Conservation (phyloP, 2,329 filamentous ascomycete species). For the Aciculosporium take region DNA sequence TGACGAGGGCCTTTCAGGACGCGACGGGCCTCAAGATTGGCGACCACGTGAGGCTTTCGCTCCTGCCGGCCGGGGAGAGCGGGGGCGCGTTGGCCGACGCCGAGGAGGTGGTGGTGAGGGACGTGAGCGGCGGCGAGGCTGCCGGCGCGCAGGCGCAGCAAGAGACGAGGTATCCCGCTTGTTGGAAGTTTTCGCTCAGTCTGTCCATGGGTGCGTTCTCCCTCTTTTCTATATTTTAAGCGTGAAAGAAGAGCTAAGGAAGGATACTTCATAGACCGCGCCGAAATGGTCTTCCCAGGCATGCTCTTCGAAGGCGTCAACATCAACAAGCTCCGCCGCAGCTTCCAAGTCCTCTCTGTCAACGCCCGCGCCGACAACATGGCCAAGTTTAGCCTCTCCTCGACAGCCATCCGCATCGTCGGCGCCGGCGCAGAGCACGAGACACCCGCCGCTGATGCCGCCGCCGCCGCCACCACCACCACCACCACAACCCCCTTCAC, state of each 20-base stretch:
- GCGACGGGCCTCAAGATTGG: conserved; percentile 58
- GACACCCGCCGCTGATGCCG: conserved; percentile 3
- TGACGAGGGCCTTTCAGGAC: conserved; percentile 60
- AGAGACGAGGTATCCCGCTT: conserved; percentile 14
- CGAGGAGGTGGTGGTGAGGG: conserved; percentile 43
- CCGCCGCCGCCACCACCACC: not conserved
- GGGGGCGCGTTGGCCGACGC: conserved; percentile 46
- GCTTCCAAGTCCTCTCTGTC: conserved; percentile 44
- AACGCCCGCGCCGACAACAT: conserved; percentile 31
- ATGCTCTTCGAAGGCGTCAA: conserved; percentile 52
- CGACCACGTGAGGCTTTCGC: conserved; percentile 46
- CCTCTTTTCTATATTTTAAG: not conserved
- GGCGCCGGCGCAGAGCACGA: conserved; percentile 15
- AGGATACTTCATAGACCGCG: conserved; percentile 28
- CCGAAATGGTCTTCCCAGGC: conserved; percentile 56
- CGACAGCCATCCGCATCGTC: conserved; percentile 25
- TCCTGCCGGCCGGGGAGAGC: conserved; percentile 38
- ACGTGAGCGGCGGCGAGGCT: conserved; percentile 32
- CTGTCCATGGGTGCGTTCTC: conserved; percentile 18
- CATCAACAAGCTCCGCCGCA: conserved; percentile 17
- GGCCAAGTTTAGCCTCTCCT: conserved; percentile 27
- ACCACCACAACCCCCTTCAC: conserved; percentile 6
- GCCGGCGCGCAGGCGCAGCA: conserved; percentile 19
- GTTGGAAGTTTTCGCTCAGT: conserved; percentile 24
- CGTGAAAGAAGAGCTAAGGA: not conserved